Conservation (phyloP, 495 filamentous ascomycete genomes). For the Penicillium cinerascens region DNA sequence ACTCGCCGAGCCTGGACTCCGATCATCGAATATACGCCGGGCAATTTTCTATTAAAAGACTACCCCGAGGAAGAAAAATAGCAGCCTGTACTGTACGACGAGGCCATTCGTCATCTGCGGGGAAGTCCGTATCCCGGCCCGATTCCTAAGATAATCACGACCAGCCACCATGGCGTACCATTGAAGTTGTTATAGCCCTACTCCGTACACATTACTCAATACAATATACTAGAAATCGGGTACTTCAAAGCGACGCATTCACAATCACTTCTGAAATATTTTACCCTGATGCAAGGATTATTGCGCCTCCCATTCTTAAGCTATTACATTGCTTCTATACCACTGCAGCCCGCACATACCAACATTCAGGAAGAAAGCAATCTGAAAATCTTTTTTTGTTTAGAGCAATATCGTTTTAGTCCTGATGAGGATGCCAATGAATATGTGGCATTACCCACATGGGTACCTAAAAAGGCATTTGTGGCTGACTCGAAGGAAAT, state of each 20-base stretch:
- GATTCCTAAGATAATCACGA: neutral
- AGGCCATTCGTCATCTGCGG: neutral
- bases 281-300: neutral
- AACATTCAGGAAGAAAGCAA: neutral
- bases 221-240: neutral
- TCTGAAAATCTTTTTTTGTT: neutral
- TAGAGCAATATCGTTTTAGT: neutral
- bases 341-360: neutral
- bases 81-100: conserved; percentile 3
- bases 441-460: neutral
- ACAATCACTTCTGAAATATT: too few relatives aligned
- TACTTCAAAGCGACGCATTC: too few relatives aligned
- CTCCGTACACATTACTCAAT: too few relatives aligned
- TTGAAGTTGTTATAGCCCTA: neutral
- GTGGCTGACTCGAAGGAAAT: too few relatives aligned
- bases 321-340: neutral
- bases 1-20: neutral
- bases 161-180: neutral
- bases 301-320: neutral
- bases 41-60: conserved; percentile 8
- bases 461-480: too few relatives aligned
- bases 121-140: neutral
- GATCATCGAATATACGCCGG: neutral
- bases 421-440: neutral
- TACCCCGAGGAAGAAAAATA: neutral